phyloP scores from a whole-genome alignment of 495 filamentous ascomycete species.

The Talaromyces proteolyticus region DNA sequence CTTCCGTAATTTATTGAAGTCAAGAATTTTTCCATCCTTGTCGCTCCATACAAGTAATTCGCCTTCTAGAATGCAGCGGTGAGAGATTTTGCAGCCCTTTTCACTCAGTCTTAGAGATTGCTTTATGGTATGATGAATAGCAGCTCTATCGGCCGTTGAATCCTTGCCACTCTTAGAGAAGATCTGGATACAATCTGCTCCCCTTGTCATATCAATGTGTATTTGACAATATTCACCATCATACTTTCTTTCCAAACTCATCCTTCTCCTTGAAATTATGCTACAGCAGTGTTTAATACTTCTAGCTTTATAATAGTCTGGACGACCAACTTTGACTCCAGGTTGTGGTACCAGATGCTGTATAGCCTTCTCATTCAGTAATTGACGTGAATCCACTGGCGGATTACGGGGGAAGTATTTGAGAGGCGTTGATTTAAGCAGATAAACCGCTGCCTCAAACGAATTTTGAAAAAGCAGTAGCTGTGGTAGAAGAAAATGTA shows the following conservation, averaged over 20 bases:
- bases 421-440: constrained; percentile 37
- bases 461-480: constrained; percentile 63
- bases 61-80: constrained; percentile 71
- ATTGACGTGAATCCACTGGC: constrained; percentile 23
- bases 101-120: constrained; percentile 53
- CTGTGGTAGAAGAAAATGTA: constrained; percentile 53
- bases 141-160: constrained; percentile 63
- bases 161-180: constrained; percentile 92
- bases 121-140: constrained; percentile 46
- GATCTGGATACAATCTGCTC: constrained; percentile 57
- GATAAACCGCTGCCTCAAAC: constrained; percentile 43
- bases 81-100: constrained; percentile 48
- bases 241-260: constrained; percentile 77
- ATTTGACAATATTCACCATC: constrained; percentile 89
- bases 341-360: constrained; percentile 51
- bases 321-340: constrained; percentile 71
- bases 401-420: constrained; percentile 33
- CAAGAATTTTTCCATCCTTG: constrained; percentile 50
- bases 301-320: constrained; percentile 66
- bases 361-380: constrained; percentile 31
- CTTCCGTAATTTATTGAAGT: constrained; percentile 76
- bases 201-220: constrained; percentile 64
- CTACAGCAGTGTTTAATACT: constrained; percentile 68
- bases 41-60: constrained; percentile 76
- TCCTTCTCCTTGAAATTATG: constrained; percentile 49